A percentile compares a stretch with the other conserved stretches of the same genome.
Evolutionary conservation across 495 filamentous ascomycete genomes (phyloP).

Genomic region (Hamigera avellanea): DNA sequence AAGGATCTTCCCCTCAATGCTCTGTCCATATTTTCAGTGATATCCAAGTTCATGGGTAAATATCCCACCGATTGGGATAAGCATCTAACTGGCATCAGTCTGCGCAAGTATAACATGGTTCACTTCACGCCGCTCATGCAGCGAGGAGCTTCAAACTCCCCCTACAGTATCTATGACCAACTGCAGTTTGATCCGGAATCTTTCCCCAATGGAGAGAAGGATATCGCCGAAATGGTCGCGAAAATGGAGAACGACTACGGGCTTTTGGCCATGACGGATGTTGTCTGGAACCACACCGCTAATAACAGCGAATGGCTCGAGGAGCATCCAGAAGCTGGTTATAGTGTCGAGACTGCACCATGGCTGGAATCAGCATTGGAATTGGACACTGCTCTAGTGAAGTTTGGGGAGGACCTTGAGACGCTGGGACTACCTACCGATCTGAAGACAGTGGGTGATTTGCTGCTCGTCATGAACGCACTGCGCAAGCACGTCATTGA

Average conservation of each 20-base stretch:
- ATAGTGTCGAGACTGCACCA: conserved; percentile 86
- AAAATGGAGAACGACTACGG: conserved; percentile 79
- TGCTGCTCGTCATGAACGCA: conserved; percentile 74
- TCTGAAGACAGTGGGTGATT: conserved; percentile 56
- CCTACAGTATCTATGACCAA: conserved; percentile 94
- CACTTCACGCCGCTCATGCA: conserved; percentile 93
- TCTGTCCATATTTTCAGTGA: conserved; percentile 82
- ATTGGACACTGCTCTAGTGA: conserved; percentile 71
- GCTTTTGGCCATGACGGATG: conserved; percentile 82
- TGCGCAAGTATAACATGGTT: conserved; percentile 94
- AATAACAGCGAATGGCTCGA: conserved; percentile 91
- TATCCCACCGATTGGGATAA: conserved; percentile 82
- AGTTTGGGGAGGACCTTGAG: conserved; percentile 60
- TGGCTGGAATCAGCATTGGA: conserved; percentile 84
- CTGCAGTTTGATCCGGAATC: conserved; percentile 67
- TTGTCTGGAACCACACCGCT: conserved; percentile 97
- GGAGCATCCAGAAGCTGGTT: conserved; percentile 90
- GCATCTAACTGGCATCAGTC: conserved; percentile 75
- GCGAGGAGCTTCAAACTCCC: conserved; percentile 83
- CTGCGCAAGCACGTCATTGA: conserved; percentile 71
- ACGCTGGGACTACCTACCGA: conserved; percentile 61
- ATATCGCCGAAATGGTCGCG: conserved; percentile 62
- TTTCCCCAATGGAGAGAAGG: conserved; percentile 81
- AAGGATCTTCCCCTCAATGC: conserved; percentile 67
- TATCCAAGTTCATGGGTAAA: conserved; percentile 96